Conservation (phyloP, 2,329 filamentous ascomycete species). For the Aureobasidium sp. region DNA sequence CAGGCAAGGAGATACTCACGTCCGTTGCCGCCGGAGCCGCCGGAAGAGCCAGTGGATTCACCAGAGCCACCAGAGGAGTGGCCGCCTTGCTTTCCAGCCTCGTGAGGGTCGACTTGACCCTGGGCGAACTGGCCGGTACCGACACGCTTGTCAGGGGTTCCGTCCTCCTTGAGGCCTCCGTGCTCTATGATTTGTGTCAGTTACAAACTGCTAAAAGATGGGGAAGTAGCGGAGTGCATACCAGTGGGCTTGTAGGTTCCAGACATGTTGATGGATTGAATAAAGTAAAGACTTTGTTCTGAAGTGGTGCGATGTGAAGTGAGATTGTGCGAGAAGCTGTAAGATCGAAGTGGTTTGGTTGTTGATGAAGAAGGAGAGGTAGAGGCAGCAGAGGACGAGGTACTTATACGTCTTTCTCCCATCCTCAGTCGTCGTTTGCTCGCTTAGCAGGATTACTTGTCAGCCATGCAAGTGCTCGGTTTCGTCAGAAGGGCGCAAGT, state of each 20-base stretch:
- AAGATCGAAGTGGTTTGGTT: background rate
- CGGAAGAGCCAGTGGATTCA: background rate
- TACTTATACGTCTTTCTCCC: conserved; percentile 11
- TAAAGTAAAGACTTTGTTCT: conserved; percentile 13
- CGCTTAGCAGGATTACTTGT: background rate
- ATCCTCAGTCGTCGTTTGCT: background rate
- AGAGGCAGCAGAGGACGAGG: conserved; percentile 6
- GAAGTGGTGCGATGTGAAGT: conserved; percentile 11
- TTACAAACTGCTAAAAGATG: background rate
- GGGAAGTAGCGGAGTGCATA: conserved; percentile 2
- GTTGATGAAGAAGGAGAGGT: conserved; percentile 1
- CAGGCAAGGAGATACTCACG: conserved; percentile 1
- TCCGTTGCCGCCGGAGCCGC: conserved; percentile 16
- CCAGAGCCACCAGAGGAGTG: conserved; percentile 20
- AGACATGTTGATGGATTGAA: conserved; percentile 24
- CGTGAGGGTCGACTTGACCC: conserved; percentile 35
- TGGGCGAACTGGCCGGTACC: conserved; percentile 36
- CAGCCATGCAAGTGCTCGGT: background rate
- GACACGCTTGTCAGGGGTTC: conserved; percentile 36
- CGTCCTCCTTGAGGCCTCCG: conserved; percentile 37
- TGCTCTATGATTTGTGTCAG: conserved; percentile 28
- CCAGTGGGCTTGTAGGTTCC: conserved; percentile 31
- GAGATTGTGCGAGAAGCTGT: conserved; percentile 14
- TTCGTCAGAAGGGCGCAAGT: background rate
- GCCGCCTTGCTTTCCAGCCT: conserved; percentile 34